Percentiles rank a stretch among this genome's conserved stretches.
These are phyloP conservation scores for Penicillium crystallinum DNA, from an alignment of 495 filamentous ascomycete species.

Conservation along the genomic window DNA sequence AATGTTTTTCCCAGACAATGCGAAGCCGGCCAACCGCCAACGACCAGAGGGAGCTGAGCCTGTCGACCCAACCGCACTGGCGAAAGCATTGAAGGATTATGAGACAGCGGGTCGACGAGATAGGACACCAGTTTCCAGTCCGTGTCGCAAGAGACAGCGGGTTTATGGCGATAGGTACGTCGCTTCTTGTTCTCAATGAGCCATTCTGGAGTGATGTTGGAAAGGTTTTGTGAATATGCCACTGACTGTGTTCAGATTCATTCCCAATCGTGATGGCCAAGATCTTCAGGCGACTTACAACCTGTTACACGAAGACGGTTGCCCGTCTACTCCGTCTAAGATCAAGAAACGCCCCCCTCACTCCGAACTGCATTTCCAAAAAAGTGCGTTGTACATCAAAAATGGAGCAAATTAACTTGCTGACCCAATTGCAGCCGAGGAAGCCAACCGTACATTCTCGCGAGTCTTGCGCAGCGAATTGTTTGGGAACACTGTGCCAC, in stretches of 20 bases:
- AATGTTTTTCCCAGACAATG: conserved; percentile 34
- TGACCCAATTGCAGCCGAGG: conserved; percentile 66
- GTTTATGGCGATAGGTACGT: conserved; percentile 77
- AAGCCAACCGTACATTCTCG: conserved; percentile 89
- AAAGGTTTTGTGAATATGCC: neutral
- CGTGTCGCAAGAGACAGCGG: conserved; percentile 79
- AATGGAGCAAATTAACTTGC: conserved; percentile 5
- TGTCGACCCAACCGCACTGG: conserved; percentile 56
- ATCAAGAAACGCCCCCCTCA: conserved; percentile 79
- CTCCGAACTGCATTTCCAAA: conserved; percentile 89
- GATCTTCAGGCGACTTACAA: conserved; percentile 89
- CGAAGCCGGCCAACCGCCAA: conserved; percentile 19
- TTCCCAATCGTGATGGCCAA: conserved; percentile 88
- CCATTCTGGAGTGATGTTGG: neutral
- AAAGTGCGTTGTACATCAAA: conserved; percentile 54
- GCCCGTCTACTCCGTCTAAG: conserved; percentile 83
- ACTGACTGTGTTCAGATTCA: conserved; percentile 59
- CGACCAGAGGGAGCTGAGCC: conserved; percentile 46
- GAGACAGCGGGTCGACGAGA: conserved; percentile 59
- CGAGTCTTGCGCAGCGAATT: conserved; percentile 84
- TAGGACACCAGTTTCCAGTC: conserved; percentile 67
- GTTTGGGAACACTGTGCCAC: conserved; percentile 84
- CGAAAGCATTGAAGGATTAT: conserved; percentile 57
- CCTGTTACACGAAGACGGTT: conserved; percentile 84
- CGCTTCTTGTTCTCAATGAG: conserved; percentile 4